Conservation (phyloP, 306 rosid genomes). For the Potentilla sterilis region DNA sequence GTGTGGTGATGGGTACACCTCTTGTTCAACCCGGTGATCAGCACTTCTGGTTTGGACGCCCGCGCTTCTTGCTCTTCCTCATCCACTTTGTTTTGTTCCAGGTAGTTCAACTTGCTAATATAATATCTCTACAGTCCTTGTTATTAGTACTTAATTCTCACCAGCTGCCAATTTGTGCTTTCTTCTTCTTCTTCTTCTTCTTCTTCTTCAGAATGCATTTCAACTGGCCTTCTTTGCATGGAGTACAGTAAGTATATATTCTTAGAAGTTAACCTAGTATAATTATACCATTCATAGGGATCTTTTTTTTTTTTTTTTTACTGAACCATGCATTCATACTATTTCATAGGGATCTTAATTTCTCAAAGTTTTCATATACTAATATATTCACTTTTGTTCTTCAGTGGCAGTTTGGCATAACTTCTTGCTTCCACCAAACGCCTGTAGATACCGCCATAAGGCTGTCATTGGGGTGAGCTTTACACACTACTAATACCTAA, state of each 20-base stretch:
- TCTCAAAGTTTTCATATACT: conserved; percentile 11
- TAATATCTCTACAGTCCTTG: neutral
- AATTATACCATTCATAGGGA: neutral
- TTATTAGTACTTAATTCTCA: neutral
- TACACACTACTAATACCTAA: neutral
- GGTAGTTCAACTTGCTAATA: conserved; percentile 30
- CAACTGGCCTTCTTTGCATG: conserved; percentile 74
- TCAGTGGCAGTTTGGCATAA: conserved; percentile 36
- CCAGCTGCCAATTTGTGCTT: neutral
- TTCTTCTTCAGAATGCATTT: conserved; percentile 66
- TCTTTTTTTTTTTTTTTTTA: too few relatives aligned
- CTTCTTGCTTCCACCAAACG: conserved; percentile 48
- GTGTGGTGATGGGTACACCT: conserved; percentile 71
- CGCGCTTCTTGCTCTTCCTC: conserved; percentile 55
- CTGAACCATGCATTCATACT: too few relatives aligned
- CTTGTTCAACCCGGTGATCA: conserved; percentile 70
- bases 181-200: neutral
- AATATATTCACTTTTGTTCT: neutral
- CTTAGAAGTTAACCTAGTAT: neutral
- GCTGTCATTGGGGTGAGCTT: conserved; percentile 52
- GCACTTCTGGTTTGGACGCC: conserved; percentile 76
- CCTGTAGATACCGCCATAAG: conserved; percentile 46
- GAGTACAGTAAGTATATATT: conserved; percentile 47
- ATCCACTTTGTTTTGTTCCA: conserved; percentile 75
- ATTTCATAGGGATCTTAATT: neutral